Evolutionary conservation across 257 asterid species (phyloP), one percentile per base, ranked within the genome.

Genomic region (Osmanthus fragrans): DNA sequence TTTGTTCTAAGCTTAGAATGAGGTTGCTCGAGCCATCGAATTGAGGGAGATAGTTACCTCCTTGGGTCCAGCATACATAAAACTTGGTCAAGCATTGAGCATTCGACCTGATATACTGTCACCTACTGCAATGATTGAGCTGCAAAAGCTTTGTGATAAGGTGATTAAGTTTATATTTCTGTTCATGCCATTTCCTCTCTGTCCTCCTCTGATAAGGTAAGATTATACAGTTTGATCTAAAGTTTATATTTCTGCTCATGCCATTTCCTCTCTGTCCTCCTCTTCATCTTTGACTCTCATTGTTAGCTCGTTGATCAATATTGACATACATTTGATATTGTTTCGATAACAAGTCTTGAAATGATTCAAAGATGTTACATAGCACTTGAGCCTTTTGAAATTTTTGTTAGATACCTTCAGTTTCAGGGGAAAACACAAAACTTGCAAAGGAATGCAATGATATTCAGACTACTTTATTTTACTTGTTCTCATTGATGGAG

Each of bases 91-190:
- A 89, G 99, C 99, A 73, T 84, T 96, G 86, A 96, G 99, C 87
- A 96, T 96, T 72, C 94, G 99, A 27, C 99, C 99, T 56, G 99
- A 96, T 82, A 88, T 96, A 81, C 82, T 96, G 76, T 96, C 99
- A 19, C 99, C 99, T 42, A 60, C 78, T 81, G 99, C 99, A 73
- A 96, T 96, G 99, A 76, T 71, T 84, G 99, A 96, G 79, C 90
- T 96, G 76, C 99, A 96, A 84, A 96, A 96, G 92, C 99, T 96
- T 82, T 96, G 99, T 85, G 99, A 96, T 86, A 96, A 96, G 97
- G 99, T 96, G 82, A 84, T 68, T 18, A 21, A 79, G 77, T 63
- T 69, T 75, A 65, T 37, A 79, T 68, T 56, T 81, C 32, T 58
- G 13, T 32, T 63, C 6, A 4, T 4, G 2, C 11, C 0, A 63